Base-by-base conservation (phyloP, 768 basidiomycete species). In the Clathrus columnatus region DNA sequence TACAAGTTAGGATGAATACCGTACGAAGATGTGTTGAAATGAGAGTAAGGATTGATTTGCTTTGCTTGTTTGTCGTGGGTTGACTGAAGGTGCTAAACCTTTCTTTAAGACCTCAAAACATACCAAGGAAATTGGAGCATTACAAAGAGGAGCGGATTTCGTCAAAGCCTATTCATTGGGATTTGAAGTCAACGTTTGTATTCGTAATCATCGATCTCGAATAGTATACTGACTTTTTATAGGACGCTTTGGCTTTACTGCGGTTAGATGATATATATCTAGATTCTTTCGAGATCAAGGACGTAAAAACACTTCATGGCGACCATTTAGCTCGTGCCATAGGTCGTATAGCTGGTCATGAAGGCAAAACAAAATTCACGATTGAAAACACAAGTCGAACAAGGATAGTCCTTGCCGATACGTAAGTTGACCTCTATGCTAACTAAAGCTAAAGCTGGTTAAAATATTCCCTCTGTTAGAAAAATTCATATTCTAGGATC, bases 401-500 rank as follows among this genome's bases (percentile, higher is more conserved):
- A 24, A 86, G 96, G n/a, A 97, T 99, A 55, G 91, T 99, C 46
- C 82, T 99, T 42, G 96, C 96, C 10, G 96, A 99, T 67, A 93
- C 92, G 94, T 94, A 65, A 53, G 88, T 80, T 18, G 14, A 16
- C 23, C 53, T 53, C 23, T 24, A 7, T 27, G 27, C 43, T 4
- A 48, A 21, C 51, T 50, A 52, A 46, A 63, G 18, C 65, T 32
- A 18, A 14, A 24, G 3, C 51, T 63, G 4, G 32, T 56, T 55
- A 43, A 29, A 29, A 20, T 47, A 5, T 30, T 26, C 53, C 7
- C 24, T 20, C 58, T n/a, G 59, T 5, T 63, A 96, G 94, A 26
- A 94, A 96, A 80, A 96, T 99, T 36, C 94, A 97, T 63, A 97
- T 99, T 62, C 84, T 99, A 69, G 96, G 96, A 21, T 95, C 94